phyloP scores from a whole-genome alignment of 2,329 filamentous ascomycete species.

The Aspergillus sojae region DNA sequence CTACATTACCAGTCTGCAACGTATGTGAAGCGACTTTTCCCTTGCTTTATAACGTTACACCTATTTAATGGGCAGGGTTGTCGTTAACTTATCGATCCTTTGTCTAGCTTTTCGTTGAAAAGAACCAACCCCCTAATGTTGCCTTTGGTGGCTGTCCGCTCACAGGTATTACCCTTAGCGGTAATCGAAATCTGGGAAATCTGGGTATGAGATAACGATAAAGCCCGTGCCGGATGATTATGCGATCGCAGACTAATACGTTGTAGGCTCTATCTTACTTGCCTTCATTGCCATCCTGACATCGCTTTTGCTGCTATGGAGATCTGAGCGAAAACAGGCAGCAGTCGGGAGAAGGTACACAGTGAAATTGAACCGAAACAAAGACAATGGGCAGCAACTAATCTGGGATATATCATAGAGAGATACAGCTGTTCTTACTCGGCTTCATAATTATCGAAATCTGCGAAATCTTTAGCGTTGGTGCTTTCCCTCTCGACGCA shows the following conservation, averaged over 20 bases:
- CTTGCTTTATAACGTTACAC: neutral
- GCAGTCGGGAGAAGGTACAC: constrained; percentile 87
- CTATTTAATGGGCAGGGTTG: constrained; percentile 2
- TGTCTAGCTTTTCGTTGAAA: constrained; percentile 64
- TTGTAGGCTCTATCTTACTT: constrained; percentile 80
- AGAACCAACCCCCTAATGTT: constrained; percentile 61
- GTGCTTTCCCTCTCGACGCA: constrained; percentile 76
- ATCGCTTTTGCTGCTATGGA: constrained; percentile 69
- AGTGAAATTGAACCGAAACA: neutral
- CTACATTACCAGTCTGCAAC: constrained; percentile 82
- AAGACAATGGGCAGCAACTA: constrained; percentile 13
- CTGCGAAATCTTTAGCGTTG: constrained; percentile 95
- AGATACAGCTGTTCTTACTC: constrained; percentile 92
- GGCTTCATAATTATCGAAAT: constrained; percentile 86
- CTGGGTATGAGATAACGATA: constrained; percentile 62
- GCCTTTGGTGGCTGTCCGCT: constrained; percentile 73
- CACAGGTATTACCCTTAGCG: constrained; percentile 71
- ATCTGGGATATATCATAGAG: constrained; percentile 57
- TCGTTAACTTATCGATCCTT: constrained; percentile 20
- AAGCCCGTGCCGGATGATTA: constrained; percentile 29
- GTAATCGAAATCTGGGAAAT: constrained; percentile 72
- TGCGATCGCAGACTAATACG: constrained; percentile 17
- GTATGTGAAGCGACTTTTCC: constrained; percentile 54
- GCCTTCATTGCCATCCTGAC: constrained; percentile 74
- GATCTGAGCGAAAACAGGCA: constrained; percentile 86